phyloP scores from a whole-genome alignment of 2,329 filamentous ascomycete species.

The Ophiostoma ulmi region DNA sequence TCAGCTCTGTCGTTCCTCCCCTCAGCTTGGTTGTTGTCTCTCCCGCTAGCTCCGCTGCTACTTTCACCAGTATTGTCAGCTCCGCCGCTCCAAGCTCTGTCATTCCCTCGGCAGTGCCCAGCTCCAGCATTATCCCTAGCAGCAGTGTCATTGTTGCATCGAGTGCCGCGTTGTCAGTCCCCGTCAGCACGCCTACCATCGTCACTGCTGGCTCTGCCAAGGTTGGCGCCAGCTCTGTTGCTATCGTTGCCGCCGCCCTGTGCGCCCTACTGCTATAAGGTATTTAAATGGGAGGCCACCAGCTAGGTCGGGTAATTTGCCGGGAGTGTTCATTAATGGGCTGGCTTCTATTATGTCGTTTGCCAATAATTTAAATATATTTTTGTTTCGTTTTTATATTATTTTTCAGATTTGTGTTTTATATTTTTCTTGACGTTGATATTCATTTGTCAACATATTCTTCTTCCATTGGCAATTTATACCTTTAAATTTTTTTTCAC shows the following conservation, averaged over 20 bases:
- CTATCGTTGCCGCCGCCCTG: constrained; percentile 12
- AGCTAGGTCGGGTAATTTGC: background rate
- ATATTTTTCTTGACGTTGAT: too few species aligned
- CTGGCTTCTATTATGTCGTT: background rate
- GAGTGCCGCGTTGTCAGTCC: background rate
- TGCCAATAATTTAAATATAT: background rate
- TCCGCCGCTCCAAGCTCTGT: background rate
- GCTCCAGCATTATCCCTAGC: background rate
- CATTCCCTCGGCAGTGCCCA: background rate
- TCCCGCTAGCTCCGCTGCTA: background rate
- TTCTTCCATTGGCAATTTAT: too few species aligned
- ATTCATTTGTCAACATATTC: too few species aligned
- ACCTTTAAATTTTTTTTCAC: too few species aligned
- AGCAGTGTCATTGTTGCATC: background rate
- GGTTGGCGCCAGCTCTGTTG: constrained; percentile 16
- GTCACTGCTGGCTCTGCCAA: constrained; percentile 22
- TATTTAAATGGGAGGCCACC: background rate
- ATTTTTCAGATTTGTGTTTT: too few species aligned
- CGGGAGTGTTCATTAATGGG: background rate
- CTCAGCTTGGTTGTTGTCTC: background rate
- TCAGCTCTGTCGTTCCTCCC: background rate
- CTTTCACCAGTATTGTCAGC: background rate
- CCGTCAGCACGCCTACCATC: background rate
- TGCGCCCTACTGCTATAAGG: constrained; percentile 17
- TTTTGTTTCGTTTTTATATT: background rate